Base-by-base conservation (phyloP, 2,329 filamentous ascomycete species). In the Trichothecium roseum region DNA sequence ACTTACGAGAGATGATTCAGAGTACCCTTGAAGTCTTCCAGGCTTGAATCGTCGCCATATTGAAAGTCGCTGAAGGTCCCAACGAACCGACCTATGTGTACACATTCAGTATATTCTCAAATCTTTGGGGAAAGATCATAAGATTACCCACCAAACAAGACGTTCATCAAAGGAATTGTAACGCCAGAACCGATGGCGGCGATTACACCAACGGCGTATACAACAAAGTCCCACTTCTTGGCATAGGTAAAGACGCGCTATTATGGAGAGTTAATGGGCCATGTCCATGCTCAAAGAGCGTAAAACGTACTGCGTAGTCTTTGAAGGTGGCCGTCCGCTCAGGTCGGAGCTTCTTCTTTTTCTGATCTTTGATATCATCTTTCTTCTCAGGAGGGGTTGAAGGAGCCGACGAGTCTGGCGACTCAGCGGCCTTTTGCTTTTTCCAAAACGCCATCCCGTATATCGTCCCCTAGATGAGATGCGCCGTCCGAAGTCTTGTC, bases 81-180 rank as follows among this genome's bases (percentile, higher is more conserved):
- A 17, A 70, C 61, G 29, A 70, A 60, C 26, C 54, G 50, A 32
- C 62, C 63, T 65, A 31, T 14, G 4, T 14, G 5, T 9, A 28
- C 4, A 28, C 17, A 27, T 31, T 42, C 24, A 40, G 39, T n/a
- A n/a, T n/a, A 32, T 22, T n/a, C 12, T 7, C 12, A 34, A 12
- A 9, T 2, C 30, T 18, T 34, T 10, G 33, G 30, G 16, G n/a
- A 3, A 9, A 15, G 15, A 14, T n/a, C 14, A n/a, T 3, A 32
- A 18, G 15, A 12, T 18, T 14, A 28, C 3, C 10, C 8, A 64
- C 69, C 72, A 48, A 76, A 75, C 12, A 75, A 57, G 10, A 76
- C 62, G 37, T 75, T 78, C 65, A 78, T 72, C 32, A 78, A 45
- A 0, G 74, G 74, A 32, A 78, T 51, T 2, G 72, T 76, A 30